Evolutionary conservation across 306 rosid genomes (phyloP).

Genomic region (Ochetophila trinervis): DNA sequence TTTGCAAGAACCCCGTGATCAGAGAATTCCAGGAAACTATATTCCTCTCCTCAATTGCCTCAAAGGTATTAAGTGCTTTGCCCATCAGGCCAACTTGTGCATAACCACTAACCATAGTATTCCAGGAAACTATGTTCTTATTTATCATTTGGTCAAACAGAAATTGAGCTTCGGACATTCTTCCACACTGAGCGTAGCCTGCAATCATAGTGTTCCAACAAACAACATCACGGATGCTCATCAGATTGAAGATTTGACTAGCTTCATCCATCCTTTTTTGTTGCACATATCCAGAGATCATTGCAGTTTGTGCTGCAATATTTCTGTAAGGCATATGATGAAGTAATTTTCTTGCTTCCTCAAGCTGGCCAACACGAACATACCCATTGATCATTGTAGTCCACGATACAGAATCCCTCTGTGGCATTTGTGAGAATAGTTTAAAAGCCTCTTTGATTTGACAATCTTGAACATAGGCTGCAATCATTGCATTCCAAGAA

Average conservation of each 20-base stretch:
- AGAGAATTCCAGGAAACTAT: conserved; percentile 79
- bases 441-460: conserved; percentile 61
- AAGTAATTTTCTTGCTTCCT: conserved; percentile 51
- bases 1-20: conserved; percentile 63
- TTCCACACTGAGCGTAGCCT: conserved; percentile 65
- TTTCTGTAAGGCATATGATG: conserved; percentile 68
- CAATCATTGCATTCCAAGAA: conserved; percentile 90
- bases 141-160: conserved; percentile 56
- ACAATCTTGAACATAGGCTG: conserved; percentile 58
- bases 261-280: conserved; percentile 65
- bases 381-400: conserved; percentile 74
- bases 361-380: conserved; percentile 64
- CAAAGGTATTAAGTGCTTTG: conserved; percentile 49
- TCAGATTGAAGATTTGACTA: conserved; percentile 47
- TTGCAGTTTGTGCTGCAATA: conserved; percentile 66
- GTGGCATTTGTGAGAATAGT: conserved; percentile 57
- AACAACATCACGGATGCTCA: conserved; percentile 45
- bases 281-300: conserved; percentile 67
- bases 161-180: conserved; percentile 58
- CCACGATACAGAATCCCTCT: conserved; percentile 73
- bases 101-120: conserved; percentile 71
- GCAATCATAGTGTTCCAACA: conserved; percentile 86
- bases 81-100: conserved; percentile 68
- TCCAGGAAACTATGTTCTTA: conserved; percentile 72
- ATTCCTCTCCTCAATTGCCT: conserved; percentile 51